A percentile compares a stretch with the other conserved stretches of the same genome.
These are phyloP conservation scores for Allantophomopsis lycopodina DNA, from an alignment of 2,329 filamentous ascomycete genomes.

Conservation along the genomic window DNA sequence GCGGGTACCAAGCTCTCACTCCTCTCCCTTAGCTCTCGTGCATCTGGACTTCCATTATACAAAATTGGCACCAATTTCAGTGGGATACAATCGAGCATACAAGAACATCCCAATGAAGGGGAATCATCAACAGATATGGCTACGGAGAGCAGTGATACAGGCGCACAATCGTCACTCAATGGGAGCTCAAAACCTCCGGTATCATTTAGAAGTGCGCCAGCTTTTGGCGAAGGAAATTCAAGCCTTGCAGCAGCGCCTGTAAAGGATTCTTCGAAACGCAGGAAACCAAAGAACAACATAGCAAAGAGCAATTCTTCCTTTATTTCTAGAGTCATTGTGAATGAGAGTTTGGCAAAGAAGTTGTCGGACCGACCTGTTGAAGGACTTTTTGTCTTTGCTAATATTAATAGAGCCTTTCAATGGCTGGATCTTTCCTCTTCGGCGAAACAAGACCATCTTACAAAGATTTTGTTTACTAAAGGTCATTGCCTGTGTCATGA, in stretches of 20 bases:
- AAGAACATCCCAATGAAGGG: constrained; percentile 47
- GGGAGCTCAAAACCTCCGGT: constrained; percentile 18
- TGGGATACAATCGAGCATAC: constrained; percentile 33
- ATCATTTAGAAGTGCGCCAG: constrained; percentile 32
- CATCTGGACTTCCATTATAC: constrained; percentile 35
- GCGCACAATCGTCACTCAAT: constrained; percentile 37
- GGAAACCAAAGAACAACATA: constrained; percentile 97
- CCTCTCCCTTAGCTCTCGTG: constrained; percentile 25
- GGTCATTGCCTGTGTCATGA: constrained; percentile 93
- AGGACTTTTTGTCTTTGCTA: constrained; percentile 82
- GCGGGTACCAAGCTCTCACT: constrained; percentile 76
- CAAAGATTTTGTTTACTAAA: constrained; percentile 94
- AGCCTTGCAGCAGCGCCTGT: constrained; percentile 47
- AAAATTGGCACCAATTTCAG: constrained; percentile 37
- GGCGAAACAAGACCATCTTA: constrained; percentile 66
- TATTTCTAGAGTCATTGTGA: constrained; percentile 88
- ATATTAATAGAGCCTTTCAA: constrained; percentile 89
- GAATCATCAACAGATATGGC: constrained; percentile 46
- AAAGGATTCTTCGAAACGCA: constrained; percentile 66
- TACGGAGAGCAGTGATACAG: constrained; percentile 36
- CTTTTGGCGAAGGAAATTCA: constrained; percentile 79
- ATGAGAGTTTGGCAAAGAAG: constrained; percentile 68
- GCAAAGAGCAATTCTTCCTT: constrained; percentile 98
- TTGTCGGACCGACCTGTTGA: constrained; percentile 65
- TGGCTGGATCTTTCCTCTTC: constrained; percentile 83